phyloP scores from a whole-genome alignment of 805 yeast species.

The Saccharomyces mikatae region DNA sequence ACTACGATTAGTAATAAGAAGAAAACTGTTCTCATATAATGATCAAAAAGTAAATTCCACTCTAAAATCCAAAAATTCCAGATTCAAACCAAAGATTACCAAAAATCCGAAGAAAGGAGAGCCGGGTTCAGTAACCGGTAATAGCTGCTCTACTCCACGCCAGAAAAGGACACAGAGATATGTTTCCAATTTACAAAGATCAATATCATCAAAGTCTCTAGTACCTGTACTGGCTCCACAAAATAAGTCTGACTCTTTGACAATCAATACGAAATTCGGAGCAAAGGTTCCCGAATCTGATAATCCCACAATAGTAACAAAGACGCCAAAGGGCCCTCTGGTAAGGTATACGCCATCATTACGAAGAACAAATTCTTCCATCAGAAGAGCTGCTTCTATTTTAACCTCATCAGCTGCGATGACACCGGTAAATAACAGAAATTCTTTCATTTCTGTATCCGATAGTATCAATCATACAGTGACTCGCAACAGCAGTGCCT shows the following conservation, averaged over 20 bases:
- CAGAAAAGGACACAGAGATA: conserved; percentile 23
- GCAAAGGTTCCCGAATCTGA: neutral
- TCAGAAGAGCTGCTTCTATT: conserved; percentile 31
- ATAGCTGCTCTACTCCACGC: conserved; percentile 20
- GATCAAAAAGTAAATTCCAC: neutral
- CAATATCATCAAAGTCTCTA: conserved; percentile 18
- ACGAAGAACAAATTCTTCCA: conserved; percentile 31
- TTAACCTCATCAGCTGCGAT: conserved; percentile 16
- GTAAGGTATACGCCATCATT: conserved; percentile 12
- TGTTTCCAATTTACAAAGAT: conserved; percentile 24
- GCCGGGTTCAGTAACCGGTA: conserved; percentile 6
- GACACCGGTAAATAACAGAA: neutral
- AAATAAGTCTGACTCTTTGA: neutral
- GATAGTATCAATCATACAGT: neutral
- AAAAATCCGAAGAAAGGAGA: neutral
- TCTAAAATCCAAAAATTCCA: neutral
- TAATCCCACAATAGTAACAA: neutral
- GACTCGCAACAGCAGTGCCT: neutral
- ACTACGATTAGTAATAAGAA: conserved; percentile 25
- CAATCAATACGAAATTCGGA: neutral
- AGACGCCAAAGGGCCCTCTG: neutral
- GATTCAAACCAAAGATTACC: neutral
- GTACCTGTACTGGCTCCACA: conserved; percentile 10
- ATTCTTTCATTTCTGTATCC: neutral
- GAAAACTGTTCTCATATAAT: conserved; percentile 14